Base-by-base conservation (phyloP, 805 yeast species). In the Yarrowia sp. region DNA sequence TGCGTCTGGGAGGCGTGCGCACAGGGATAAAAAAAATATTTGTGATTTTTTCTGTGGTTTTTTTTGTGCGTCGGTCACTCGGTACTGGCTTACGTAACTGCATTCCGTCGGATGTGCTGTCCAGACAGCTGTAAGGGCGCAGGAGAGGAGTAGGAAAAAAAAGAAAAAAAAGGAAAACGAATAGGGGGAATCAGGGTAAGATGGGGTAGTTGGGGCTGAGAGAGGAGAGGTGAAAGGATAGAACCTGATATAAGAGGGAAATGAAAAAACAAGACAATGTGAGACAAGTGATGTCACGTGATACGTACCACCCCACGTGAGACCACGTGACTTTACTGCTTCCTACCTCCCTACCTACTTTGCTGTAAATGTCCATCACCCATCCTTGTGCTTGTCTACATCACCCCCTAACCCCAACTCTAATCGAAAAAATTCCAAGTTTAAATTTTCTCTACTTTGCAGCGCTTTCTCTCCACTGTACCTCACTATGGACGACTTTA, bases 401-500 rank as follows among this genome's bases (percentile, higher is more conserved):
- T n/a, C 38, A 5, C 46, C 63, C 38, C 63, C 63, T 58, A 58
- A 38, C 28, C 51, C 51, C 21, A 54, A 54, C 61, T 54, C 61
- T 54, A 54, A 36, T 58, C 51, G 33, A 58, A 58, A 58, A 58
- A 58, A 58, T 16, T 43, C 33, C 41, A 58, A 41, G 44, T 21
- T 41, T 43, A 58, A 58, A 58, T 58, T 43, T 41, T 41, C 43
- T 32, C 33, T 19, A 21, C 24, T 19, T 28, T 17, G 12, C 19
- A 9, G 22, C 7, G 4, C 7, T 7, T 26, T 12, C 32, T n/a
- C 22, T 17, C 10, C 5, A 36, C 43, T 38, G 43, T 19, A n/a
- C 51, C 51, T 22, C 41, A 40, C 26, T 17, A 58, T 58, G 63
- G 63, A 58, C 63, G 63, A 43, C 49, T 58, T 58, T 17, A 58